These are phyloP conservation scores for Zygosaccharomyces pseudobailii DNA, from an alignment of 1,139 yeast species.

Conservation along the genomic window DNA sequence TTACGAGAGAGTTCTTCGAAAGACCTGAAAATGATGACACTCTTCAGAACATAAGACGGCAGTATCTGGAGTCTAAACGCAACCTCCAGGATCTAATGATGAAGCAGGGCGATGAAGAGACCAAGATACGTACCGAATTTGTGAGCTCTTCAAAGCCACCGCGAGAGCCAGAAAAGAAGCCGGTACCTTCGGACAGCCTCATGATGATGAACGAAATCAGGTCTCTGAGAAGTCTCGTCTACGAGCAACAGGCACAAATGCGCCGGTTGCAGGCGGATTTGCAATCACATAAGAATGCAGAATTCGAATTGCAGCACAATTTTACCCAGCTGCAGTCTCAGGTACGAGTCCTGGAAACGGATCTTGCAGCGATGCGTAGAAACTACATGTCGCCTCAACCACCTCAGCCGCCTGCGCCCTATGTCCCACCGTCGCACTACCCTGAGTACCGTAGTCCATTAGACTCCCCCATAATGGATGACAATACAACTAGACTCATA, in stretches of 20 bases:
- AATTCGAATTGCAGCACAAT: slow-evolving; percentile 10
- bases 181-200: slow-evolving; percentile 4
- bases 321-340: slow-evolving; percentile 9
- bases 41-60: slow-evolving; percentile 27
- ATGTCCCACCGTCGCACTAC: not conserved
- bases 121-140: slow-evolving; percentile 6
- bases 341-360: slow-evolving; percentile 6
- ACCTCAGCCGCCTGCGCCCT: not conserved
- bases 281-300: slow-evolving; percentile 13
- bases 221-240: slow-evolving; percentile 14
- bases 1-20: slow-evolving; percentile 13
- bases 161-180: not conserved
- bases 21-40: slow-evolving; percentile 30
- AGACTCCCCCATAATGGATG: slow-evolving; percentile 18
- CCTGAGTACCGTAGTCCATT: not conserved
- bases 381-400: not conserved
- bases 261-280: slow-evolving; percentile 11
- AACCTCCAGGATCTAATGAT: slow-evolving; percentile 20
- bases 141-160: not conserved
- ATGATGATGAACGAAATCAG: slow-evolving; percentile 12
- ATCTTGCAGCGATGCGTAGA: not conserved
- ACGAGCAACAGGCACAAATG: slow-evolving; percentile 17
- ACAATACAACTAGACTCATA: slow-evolving; percentile 24
- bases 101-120: slow-evolving; percentile 8
- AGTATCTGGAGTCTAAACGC: slow-evolving; percentile 26